Evolutionary conservation across 352 stramenopile species (phyloP), one percentile per base, ranked within the genome.

Genomic region (Peronospora farinosa): DNA sequence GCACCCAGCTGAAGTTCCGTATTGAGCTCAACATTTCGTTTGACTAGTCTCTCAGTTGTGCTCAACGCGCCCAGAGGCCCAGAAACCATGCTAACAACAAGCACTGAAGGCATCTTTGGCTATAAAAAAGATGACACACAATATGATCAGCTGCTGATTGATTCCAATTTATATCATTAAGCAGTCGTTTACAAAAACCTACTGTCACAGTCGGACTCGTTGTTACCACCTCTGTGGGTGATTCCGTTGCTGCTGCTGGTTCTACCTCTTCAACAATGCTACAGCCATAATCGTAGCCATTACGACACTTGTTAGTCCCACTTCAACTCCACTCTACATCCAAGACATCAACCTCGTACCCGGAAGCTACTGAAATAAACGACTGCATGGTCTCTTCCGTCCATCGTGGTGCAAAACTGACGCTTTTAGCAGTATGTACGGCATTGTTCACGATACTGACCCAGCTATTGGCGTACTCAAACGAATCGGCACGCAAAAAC

Each of bases 381-480:
- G 65, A 79, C 38, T 91, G 76, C 47, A 89, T 80, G 40, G 74
- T 84, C 15, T 90, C 78, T 5, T 74, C 43, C 5, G 76, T 72
- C 82, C 82, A 93, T 40, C 64, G 65, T 27, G 71, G 68, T 10
- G 73, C 56, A 51, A 86, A 93, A 31, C 80, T 63, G 5, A 88
- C 58, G 0, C 60, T 63, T 47, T 88, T 88, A 7, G 73, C 76
- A 9, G 79, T 84, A 46, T 87, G 70, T 27, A 90, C 69, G 10
- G 79, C 79, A 23, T 84, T 83, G 40, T 88, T 89, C 40, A 93
- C 74, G 42, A 84, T 74, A 39, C 76, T 86, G 23, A 90, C 82
- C 82, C 82, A 93, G 15, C 57, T 69, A 16, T 51, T 80, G 6
- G 79, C 82, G 32, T 85, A 70, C 16, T 86, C 79, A 37, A 84